Percentiles rank a stretch among this genome's conserved stretches.
phyloP scores from a whole-genome alignment of 208 protist genomes.

The Balamuthia mandrillaris region DNA sequence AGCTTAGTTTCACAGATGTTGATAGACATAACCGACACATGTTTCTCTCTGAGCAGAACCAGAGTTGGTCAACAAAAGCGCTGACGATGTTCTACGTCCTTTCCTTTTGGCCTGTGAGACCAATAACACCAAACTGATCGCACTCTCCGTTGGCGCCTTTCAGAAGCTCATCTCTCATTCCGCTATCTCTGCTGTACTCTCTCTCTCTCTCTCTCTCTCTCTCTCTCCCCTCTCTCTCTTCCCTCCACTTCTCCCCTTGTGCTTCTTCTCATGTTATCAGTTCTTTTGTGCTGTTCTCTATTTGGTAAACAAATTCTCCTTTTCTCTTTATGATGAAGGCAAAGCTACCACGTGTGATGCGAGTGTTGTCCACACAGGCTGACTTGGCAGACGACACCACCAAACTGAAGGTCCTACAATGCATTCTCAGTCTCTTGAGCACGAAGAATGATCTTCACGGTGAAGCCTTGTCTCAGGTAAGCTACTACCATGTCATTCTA shows the following conservation, averaged over 20 bases:
- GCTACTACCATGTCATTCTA: background rate
- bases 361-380: background rate
- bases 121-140: conserved; percentile 9
- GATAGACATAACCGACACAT: too few species aligned
- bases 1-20: too few species aligned
- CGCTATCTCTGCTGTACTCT: background rate
- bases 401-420: conserved; percentile 36
- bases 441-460: background rate
- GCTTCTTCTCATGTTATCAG: too few species aligned
- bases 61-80: too few species aligned
- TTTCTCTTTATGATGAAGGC: background rate
- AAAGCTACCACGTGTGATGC: conserved; percentile 6
- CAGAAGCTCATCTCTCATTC: conserved; percentile 35
- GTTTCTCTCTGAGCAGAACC: too few species aligned
- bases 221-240: background rate
- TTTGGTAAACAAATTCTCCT: background rate
- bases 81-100: conserved; percentile 30
- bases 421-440: conserved; percentile 13
- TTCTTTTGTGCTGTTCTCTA: too few species aligned
- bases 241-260: too few species aligned
- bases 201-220: background rate
- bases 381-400: conserved; percentile 4
- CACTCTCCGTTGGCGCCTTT: background rate
- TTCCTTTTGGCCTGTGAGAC: conserved; percentile 28
- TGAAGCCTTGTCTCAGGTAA: conserved; percentile 15